Base-by-base conservation (phyloP, 495 filamentous ascomycete species). In the Acidomyces sp. region DNA sequence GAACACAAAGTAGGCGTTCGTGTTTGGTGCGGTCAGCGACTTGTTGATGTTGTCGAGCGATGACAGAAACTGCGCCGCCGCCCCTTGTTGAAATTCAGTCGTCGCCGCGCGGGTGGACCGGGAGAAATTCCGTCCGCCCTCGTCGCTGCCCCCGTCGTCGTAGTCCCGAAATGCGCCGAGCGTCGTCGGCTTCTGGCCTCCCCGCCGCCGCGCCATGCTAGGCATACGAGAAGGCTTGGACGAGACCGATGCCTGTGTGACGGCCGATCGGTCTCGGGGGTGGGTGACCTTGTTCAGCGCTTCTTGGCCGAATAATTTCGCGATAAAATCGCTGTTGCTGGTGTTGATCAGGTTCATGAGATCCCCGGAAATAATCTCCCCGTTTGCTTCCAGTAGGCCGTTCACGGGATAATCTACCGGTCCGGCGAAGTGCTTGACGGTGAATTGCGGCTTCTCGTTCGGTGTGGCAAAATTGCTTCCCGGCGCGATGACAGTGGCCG, bases 231-330 rank as follows among this genome's bases (percentile, higher is more conserved):
- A 70, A 5, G 90, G 90, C 59, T 86, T 92, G 2, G 87, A 94
- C 63, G 85, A 92, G 47, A 97, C 83, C 41, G 87, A 85, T 0
- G 88, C 90, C 62, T 97, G 90, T 73, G 95, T 84, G 48, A 97
- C 84, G 3, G 90, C 82, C 0, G 74, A 77, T 56, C 75, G 80
- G 60, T 97, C 90, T 44, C 82, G 79, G 0, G 90, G 87, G 60
- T 97, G 90, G 25, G 83, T 74, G 16, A 93, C 72, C 3, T 84
- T 93, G 42, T 90, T 80, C 27, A 97, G 63, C 4, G 82, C 88
- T 53, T 93, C 85, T 60, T 95, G 90, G 13, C 84, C 85, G 49
- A 97, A 96, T 2, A 97, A 71, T 33, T 87, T 82, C 13, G 75
- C 68, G 19, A 97, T 77, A 51, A 97, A 96, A 41, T 82, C 71